These are phyloP conservation scores for Adenanthera pavonina DNA, from an alignment of 306 rosid genomes.

Conservation along the genomic window DNA sequence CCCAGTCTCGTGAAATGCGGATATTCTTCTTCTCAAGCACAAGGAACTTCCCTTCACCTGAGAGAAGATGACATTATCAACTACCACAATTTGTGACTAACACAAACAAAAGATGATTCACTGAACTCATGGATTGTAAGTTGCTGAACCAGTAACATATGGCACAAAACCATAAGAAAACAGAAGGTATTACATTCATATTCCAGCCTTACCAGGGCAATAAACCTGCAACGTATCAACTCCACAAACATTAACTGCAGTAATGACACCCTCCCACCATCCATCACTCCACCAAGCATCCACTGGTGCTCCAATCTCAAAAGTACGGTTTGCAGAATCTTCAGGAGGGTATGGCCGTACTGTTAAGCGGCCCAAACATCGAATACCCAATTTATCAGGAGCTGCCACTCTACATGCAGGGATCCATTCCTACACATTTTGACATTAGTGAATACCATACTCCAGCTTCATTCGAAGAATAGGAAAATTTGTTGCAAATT, in stretches of 20 bases:
- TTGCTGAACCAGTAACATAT: constrained; percentile 29
- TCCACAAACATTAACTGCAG: constrained; percentile 52
- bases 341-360: constrained; percentile 67
- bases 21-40: constrained; percentile 49
- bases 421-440: constrained; percentile 78
- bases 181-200: background rate
- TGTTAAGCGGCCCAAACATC: constrained; percentile 73
- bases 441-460: constrained; percentile 30
- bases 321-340: constrained; percentile 28
- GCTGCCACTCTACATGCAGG: constrained; percentile 67
- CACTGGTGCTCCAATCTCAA: constrained; percentile 71
- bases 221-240: constrained; percentile 63
- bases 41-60: constrained; percentile 69
- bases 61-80: constrained; percentile 45
- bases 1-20: constrained; percentile 74
- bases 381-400: constrained; percentile 72
- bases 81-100: constrained; percentile 15
- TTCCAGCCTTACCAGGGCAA: constrained; percentile 62
- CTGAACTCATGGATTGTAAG: constrained; percentile 26
- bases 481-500: background rate
- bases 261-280: constrained; percentile 90
- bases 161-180: constrained; percentile 5
- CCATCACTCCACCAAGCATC: constrained; percentile 89
- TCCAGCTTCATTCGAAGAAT: constrained; percentile 32
- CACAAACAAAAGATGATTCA: constrained; percentile 33